These are phyloP conservation scores for Fusarium xylarioides DNA, from an alignment of 2,329 filamentous ascomycete species.

Conservation along the genomic window DNA sequence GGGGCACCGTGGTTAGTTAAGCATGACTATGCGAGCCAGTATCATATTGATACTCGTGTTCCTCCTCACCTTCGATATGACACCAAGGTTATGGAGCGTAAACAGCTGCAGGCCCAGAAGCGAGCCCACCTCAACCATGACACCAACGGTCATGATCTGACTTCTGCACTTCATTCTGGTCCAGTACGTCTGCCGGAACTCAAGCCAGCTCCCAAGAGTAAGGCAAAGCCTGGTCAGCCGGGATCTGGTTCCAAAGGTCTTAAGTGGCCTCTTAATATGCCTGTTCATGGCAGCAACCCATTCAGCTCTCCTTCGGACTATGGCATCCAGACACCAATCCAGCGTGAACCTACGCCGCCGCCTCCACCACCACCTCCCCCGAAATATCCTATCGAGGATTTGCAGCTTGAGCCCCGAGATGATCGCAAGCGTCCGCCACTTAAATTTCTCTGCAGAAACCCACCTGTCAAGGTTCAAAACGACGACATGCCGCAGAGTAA, in stretches of 20 bases:
- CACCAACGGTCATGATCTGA: constrained; percentile 50
- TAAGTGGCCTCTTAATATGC: constrained; percentile 49
- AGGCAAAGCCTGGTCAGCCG: constrained; percentile 60
- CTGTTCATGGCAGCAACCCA: constrained; percentile 54
- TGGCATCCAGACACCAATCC: constrained; percentile 46
- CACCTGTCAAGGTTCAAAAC: constrained; percentile 60
- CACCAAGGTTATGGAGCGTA: constrained; percentile 79
- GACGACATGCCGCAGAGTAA: constrained; percentile 25
- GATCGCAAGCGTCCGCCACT: constrained; percentile 75
- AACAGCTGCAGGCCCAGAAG: constrained; percentile 73
- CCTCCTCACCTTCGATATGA: constrained; percentile 85
- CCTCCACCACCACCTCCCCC: constrained; percentile 77
- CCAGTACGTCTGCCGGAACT: constrained; percentile 73
- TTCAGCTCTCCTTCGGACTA: constrained; percentile 57
- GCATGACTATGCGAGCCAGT: constrained; percentile 81
- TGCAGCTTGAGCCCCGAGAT: constrained; percentile 78
- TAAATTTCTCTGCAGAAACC: constrained; percentile 78
- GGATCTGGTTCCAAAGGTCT: constrained; percentile 53
- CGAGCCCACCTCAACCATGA: constrained; percentile 62
- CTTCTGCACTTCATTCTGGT: constrained; percentile 50
- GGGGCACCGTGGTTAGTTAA: constrained; percentile 98
- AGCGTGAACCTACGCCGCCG: constrained; percentile 56
- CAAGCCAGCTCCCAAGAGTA: constrained; percentile 77
- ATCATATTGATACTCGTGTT: constrained; percentile 87
- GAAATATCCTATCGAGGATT: constrained; percentile 95